Conservation (phyloP, 2,329 filamentous ascomycete species). For the Shiraia sp. region DNA sequence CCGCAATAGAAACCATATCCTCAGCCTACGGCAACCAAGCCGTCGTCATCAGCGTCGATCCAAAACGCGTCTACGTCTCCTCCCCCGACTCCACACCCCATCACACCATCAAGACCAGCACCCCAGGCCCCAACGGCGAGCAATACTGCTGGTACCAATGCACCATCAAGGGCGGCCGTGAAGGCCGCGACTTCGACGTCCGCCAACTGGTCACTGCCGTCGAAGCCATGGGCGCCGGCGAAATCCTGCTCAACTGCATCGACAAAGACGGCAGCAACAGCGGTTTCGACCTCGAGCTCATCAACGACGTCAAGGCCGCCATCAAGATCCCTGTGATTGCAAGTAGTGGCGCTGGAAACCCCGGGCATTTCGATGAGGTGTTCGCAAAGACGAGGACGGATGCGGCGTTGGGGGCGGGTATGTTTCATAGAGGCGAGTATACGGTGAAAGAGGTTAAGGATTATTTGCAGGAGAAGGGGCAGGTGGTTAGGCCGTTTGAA, state of each 20-base stretch:
- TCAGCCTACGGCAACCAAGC: slow-evolving; percentile 93
- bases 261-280: slow-evolving; percentile 94
- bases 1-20: slow-evolving; percentile 94
- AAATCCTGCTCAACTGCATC: slow-evolving; percentile 96
- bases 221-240: slow-evolving; percentile 92
- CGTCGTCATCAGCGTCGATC: slow-evolving; percentile 93
- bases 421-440: slow-evolving; percentile 96
- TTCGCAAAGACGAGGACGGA: slow-evolving; percentile 85
- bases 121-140: slow-evolving; percentile 75
- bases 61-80: slow-evolving; percentile 83
- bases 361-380: slow-evolving; percentile 86
- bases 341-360: slow-evolving; percentile 86
- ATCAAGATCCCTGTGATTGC: slow-evolving; percentile 94
- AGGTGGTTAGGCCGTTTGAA: slow-evolving; percentile 81
- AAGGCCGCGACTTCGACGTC: slow-evolving; percentile 92
- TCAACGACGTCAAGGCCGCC: slow-evolving; percentile 82
- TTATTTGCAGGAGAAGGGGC: slow-evolving; percentile 68
- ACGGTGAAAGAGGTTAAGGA: slow-evolving; percentile 95
- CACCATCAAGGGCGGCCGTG: slow-evolving; percentile 92
- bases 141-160: slow-evolving; percentile 94
- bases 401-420: slow-evolving; percentile 91
- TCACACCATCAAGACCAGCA: slow-evolving; percentile 73
- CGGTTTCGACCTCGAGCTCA: slow-evolving; percentile 92
- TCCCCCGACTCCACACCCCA: slow-evolving; percentile 70
- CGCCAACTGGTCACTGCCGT: slow-evolving; percentile 85